Percentiles rank a stretch among this genome's conserved stretches.
Evolutionary conservation across 148 eudicot genomes (phyloP).

Genomic region (Chenopodium quinoa): DNA sequence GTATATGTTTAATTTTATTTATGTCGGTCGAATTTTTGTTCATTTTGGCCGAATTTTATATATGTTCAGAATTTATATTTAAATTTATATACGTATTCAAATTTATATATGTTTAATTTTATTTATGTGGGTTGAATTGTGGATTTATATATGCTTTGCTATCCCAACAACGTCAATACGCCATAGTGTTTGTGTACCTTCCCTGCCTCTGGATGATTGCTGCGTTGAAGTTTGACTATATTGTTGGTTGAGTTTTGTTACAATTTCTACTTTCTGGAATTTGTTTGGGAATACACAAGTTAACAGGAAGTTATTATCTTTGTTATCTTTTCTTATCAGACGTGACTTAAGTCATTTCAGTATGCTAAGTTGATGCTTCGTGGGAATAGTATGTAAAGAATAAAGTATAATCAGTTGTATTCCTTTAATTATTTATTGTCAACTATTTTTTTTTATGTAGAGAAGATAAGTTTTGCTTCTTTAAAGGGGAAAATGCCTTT

Average conservation of each 20-base stretch:
- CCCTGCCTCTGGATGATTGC: not conserved
- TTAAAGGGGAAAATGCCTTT: conserved; percentile 22
- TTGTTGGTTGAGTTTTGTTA: not conserved
- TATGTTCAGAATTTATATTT: no score
- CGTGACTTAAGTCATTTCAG: conserved; percentile 5
- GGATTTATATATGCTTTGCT: not conserved
- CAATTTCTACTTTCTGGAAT: not conserved
- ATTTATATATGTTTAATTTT: no score
- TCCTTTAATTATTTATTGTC: not conserved
- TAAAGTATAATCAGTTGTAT: not conserved
- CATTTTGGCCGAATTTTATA: no score
- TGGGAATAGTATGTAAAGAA: conserved; percentile 3
- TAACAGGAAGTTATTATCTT: conserved; percentile 3
- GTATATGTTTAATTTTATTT: no score
- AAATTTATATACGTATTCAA: no score
- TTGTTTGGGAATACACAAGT: not conserved
- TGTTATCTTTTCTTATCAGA: conserved; percentile 1
- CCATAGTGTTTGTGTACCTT: not conserved
- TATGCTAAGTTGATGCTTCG: conserved; percentile 3
- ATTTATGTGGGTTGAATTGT: no score
- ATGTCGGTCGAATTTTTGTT: no score
- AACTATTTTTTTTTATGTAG: not conserved
- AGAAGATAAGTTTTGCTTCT: conserved; percentile 14
- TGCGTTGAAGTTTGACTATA: not conserved
- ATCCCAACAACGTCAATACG: not conserved